phyloP scores from a whole-genome alignment of 768 basidiomycete genomes.

The Ramaria sp. region DNA sequence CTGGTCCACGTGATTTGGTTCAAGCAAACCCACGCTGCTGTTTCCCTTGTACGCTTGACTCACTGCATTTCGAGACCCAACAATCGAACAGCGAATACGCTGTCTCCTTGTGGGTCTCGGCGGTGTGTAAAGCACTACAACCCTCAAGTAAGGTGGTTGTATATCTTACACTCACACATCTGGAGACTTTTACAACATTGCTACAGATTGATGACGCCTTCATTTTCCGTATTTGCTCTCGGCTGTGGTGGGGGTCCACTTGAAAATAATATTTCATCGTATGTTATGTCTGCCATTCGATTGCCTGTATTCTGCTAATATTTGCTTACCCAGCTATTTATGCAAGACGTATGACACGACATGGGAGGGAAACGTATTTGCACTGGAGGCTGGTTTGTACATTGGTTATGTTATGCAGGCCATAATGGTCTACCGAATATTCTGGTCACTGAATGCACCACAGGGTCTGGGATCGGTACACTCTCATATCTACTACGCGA shows the following conservation, averaged over 20 bases:
- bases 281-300: conserved; percentile 21
- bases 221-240: conserved; percentile 67
- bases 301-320: neutral
- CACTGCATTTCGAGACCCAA: conserved; percentile 2
- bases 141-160: neutral
- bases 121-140: neutral
- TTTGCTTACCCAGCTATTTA: conserved; percentile 55
- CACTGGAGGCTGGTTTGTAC: conserved; percentile 78
- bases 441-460: neutral
- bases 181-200: neutral
- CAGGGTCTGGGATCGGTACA: conserved; percentile 83
- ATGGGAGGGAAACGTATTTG: conserved; percentile 79
- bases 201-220: conserved; percentile 23
- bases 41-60: neutral
- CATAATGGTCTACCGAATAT: neutral
- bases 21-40: neutral
- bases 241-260: conserved; percentile 84
- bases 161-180: neutral
- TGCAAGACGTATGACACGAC: conserved; percentile 53
- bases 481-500: conserved; percentile 46
- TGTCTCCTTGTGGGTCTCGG: conserved; percentile 6
- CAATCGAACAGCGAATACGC: conserved; percentile 3
- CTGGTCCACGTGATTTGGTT: no score
- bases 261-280: conserved; percentile 86
- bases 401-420: neutral